Evolutionary conservation across 2,329 filamentous ascomycete genomes (phyloP), one percentile per base, ranked within the genome.

Genomic region (Cladosporium sp.): DNA sequence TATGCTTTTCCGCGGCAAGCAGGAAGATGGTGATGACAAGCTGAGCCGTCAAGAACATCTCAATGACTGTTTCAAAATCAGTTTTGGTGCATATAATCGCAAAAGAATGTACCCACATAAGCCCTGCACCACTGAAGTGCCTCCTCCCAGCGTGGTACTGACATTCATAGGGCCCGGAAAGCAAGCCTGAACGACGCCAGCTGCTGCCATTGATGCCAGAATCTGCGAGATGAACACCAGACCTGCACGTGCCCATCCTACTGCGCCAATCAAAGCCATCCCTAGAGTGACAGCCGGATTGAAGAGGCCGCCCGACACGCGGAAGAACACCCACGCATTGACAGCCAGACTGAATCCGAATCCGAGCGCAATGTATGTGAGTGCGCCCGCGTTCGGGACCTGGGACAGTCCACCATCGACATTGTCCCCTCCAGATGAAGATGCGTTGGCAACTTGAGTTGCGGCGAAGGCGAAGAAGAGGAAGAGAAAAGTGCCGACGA

Each of bases 21-120:
- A 75, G 74, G 67, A 74, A 78, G 60, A 81, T 81, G 51, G 75
- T 76, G 63, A 81, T 78, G 60, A 80, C 73, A 17, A 81, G 72
- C 64, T 75, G 67, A n/a, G 76, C 73, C 2, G 79, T 81, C 39
- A 80, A 68, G 57, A 81, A 76, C 76, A 79, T 79, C 62, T 81
- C 78, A 56, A 81, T 80, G 69, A 74, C 64, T 67, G 55, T 19
- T 3, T 11, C 3, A 36, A 11, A 5, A 40, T 66, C 28, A 66
- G 62, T 52, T 5, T n/a, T 20, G 11, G 30, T 20, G 15, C 49
- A 2, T 4, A 5, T 7, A 14, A 17, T 15, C 45, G 14, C 15
- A 3, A 43, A 3, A 51, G 14, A 14, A 4, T 15, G 9, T 12
- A 60, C 64, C 57, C 56, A 67, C 66, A 81, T 3, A 81, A 64